Evolutionary conservation across 2,329 filamentous ascomycete genomes (phyloP).

Genomic region (Neofusicoccum umdonicola): DNA sequence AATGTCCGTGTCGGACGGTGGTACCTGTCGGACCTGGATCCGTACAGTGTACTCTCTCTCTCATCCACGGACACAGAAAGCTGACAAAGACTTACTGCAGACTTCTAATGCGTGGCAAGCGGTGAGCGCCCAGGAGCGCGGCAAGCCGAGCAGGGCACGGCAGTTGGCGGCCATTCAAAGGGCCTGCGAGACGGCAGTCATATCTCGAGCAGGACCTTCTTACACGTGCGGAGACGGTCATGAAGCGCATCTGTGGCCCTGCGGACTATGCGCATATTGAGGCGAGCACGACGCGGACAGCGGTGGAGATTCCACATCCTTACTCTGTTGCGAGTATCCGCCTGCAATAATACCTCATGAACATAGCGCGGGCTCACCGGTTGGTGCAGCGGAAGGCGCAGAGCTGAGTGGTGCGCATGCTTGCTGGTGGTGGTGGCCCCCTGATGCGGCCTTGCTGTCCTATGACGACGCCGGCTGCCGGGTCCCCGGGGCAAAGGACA

Average conservation of each 20-base stretch:
- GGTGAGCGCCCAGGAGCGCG: neutral
- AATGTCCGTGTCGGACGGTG: neutral
- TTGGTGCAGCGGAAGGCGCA: neutral
- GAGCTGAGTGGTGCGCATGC: neutral
- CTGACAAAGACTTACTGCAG: slow-evolving; percentile 1
- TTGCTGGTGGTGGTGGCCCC: neutral
- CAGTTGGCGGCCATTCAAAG: neutral
- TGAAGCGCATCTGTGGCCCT: neutral
- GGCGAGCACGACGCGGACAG: neutral
- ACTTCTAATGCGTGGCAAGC: neutral
- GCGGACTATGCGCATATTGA: neutral
- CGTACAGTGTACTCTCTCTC: neutral
- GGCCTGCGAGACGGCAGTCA: neutral
- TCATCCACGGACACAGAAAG: neutral
- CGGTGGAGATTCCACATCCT: neutral
- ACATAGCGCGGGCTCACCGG: neutral
- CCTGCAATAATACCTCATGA: slow-evolving; percentile 1
- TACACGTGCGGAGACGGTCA: neutral
- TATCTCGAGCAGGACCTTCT: neutral
- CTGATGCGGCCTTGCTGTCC: neutral
- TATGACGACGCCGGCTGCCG: neutral
- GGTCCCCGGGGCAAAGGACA: neutral
- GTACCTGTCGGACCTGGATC: neutral
- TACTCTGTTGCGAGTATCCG: neutral
- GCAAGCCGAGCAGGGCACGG: neutral